Percentiles rank a stretch among this genome's conserved stretches.
Evolutionary conservation across 257 asterid species (phyloP).

Genomic region (Nicotiana sylvestris): DNA sequence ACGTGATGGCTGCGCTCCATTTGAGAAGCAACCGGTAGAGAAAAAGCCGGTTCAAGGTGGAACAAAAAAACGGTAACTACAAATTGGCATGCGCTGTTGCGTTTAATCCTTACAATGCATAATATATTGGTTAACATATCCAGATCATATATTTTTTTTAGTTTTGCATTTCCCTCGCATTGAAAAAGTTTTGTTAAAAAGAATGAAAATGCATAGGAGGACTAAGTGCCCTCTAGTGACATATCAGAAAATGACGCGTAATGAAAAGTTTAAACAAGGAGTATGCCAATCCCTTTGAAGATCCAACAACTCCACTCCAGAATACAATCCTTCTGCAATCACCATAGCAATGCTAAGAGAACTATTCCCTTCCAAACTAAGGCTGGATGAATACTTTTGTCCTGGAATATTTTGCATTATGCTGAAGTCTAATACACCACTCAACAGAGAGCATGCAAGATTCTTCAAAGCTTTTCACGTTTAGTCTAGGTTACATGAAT

Average conservation of each 20-base stretch:
- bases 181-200: not conserved
- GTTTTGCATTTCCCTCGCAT: slow-evolving; percentile 1
- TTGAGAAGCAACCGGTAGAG: slow-evolving; percentile 74
- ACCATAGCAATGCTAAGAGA: not conserved
- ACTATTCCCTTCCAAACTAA: not conserved
- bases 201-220: not conserved
- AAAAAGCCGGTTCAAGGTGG: slow-evolving; percentile 71
- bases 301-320: not conserved
- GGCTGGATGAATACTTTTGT: not conserved
- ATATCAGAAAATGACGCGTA: not conserved
- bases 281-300: not conserved
- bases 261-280: slow-evolving; percentile 3
- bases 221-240: not conserved
- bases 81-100: not conserved
- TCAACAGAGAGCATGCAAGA: not conserved
- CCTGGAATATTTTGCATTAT: not conserved
- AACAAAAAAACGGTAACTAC: slow-evolving; percentile 46
- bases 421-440: not conserved
- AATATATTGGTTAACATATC: not conserved
- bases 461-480: not conserved
- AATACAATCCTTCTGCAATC: not conserved
- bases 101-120: not conserved
- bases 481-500: not conserved
- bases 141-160: not conserved
- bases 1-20: slow-evolving; percentile 98